These are phyloP conservation scores for Dictyostelium discoideum DNA, from an alignment of 78 protist genomes.

Conservation along the genomic window DNA sequence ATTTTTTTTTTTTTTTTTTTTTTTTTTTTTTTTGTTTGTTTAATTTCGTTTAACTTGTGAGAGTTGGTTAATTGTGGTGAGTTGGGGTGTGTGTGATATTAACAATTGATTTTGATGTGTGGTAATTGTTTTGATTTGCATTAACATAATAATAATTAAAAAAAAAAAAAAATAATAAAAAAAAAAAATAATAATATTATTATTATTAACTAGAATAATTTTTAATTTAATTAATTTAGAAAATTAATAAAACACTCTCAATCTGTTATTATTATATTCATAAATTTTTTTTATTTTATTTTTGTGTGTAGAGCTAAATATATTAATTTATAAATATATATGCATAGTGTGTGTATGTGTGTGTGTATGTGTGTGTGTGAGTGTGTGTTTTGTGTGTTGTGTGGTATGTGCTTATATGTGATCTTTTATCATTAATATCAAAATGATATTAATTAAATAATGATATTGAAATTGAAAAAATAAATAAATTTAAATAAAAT, in stretches of 20 bases:
- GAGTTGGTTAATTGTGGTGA: neutral
- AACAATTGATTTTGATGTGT: neutral
- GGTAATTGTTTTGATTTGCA: neutral
- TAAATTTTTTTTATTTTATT: neutral
- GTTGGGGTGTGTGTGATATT: neutral
- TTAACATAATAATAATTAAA: too few relatives aligned
- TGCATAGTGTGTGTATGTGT: neutral
- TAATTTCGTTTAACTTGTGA: neutral
- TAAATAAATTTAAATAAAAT: too few relatives aligned
- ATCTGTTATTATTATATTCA: too few relatives aligned
- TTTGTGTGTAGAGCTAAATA: neutral
- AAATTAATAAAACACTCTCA: neutral
- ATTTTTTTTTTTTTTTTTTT: neutral
- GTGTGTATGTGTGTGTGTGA: neutral
- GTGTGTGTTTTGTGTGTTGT: neutral
- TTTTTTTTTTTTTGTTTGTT: neutral
- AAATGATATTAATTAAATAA: neutral
- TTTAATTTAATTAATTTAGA: neutral
- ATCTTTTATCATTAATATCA: neutral
- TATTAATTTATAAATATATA: too few relatives aligned
- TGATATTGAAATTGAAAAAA: neutral
- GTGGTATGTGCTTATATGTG: neutral
- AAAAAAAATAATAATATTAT: too few relatives aligned
- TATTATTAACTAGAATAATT: neutral
- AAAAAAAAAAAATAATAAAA: too few relatives aligned